Percentiles rank a stretch among this genome's conserved stretches.
Conservation (phyloP, 306 rosid species). For the Prunus persica region DNA sequence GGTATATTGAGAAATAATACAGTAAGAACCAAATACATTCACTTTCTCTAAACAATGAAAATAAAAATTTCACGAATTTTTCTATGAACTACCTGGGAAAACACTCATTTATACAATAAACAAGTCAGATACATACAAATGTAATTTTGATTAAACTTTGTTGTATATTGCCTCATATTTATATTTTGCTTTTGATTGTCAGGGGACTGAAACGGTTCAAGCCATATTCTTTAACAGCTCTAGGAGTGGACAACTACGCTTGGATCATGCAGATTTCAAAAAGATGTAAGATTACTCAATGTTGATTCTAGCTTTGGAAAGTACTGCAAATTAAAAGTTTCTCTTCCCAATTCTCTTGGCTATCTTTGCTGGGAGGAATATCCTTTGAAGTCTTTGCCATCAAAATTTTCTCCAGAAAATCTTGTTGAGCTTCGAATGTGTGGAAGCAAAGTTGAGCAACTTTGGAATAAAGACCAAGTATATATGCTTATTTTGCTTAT, state of each 20-base stretch:
- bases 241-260: not conserved
- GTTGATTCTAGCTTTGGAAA: no score
- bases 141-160: no score
- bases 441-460: not conserved
- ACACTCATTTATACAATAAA: not conserved
- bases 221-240: not conserved
- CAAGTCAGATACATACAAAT: not conserved
- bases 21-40: not conserved
- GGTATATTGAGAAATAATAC: conserved; percentile 15
- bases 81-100: no score
- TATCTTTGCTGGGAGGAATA: not conserved
- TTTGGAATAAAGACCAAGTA: not conserved
- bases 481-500: not conserved
- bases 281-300: not conserved
- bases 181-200: not conserved
- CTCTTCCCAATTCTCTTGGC: not conserved
- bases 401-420: no score
- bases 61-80: no score
- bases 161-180: no score
- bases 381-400: not conserved
- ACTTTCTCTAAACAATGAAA: no score
- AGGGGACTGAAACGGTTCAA: not conserved
- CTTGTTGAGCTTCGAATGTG: not conserved
- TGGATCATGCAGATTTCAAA: not conserved
- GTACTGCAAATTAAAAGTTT: not conserved